Evolutionary conservation across 129 eudicot species (phyloP), one percentile per base, ranked within the genome.

Genomic region (Artemisia annua): DNA sequence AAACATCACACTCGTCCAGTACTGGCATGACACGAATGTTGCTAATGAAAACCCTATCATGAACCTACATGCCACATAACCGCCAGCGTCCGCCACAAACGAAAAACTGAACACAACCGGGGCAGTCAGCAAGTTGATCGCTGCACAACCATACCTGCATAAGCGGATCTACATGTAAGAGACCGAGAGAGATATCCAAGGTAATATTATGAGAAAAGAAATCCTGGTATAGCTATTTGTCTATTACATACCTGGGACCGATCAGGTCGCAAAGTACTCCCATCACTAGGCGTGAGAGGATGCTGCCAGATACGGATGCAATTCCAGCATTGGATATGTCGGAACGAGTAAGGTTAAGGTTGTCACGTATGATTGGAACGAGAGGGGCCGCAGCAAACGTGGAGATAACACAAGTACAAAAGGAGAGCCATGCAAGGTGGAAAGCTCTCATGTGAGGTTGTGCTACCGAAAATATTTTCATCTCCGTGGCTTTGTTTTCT

Each of bases 1-100:
- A 22, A 84, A 84, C 87, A 84, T 84, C 64, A 82, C 80, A 63
- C 87, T 84, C 66, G 83, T 84, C 87, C 85, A 84, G 17, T 55
- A 55, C 22, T 55, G 61, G 11, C 61, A 55, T 4, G 61, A 55
- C 2, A 55, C 61, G 13, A 55, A 55, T 7, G 61, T 51, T 3
- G 56, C 56, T n/a, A 51, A 51, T 51, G 56, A 51, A n/a, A 51
- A 51, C 56, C 86, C 86, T n/a, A 83, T 78, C 80, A 83, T 54
- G 74, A 83, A 79, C 75, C 81, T 48, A 2, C 78, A 64, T 7
- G 79, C 79, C 16, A 75, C 76, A 63, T 79, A 83, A 6, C 84
- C 84, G 0, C 72, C 79, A 2, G 87, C 84, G 0, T 72, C 76
- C 15, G 79, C 71, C 3, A 79, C 68, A 35, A 83, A 71, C 0